These are phyloP conservation scores for Phlyctochytrium planicorne DNA, from an alignment of 192 early-diverging fungal species.

Conservation along the genomic window DNA sequence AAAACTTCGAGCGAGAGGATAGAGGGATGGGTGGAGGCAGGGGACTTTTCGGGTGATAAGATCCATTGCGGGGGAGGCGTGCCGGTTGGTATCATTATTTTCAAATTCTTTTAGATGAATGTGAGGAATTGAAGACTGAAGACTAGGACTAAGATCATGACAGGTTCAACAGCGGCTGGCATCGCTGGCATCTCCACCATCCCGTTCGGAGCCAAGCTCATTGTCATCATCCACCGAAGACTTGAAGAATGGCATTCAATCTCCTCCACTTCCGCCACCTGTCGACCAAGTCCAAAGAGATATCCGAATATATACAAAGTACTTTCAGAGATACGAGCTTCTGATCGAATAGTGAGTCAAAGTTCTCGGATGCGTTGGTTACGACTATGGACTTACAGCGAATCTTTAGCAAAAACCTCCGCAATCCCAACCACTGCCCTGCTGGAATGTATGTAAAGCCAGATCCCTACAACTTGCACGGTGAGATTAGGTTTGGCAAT, in stretches of 20 bases:
- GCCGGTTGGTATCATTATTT: background rate
- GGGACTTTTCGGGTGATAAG: background rate
- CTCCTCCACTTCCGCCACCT: background rate
- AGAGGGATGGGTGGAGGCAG: background rate
- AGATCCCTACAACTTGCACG: slow-evolving; percentile 58
- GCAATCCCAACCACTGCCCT: slow-evolving; percentile 78
- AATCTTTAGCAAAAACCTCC: slow-evolving; percentile 68
- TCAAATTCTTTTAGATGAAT: no score
- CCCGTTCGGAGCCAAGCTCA: background rate
- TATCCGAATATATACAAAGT: slow-evolving; percentile 32
- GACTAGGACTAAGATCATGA: background rate
- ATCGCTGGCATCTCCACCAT: background rate
- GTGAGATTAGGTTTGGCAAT: slow-evolving; percentile 40
- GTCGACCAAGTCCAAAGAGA: slow-evolving; percentile 23
- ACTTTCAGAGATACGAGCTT: slow-evolving; percentile 65
- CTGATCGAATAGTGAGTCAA: slow-evolving; percentile 69
- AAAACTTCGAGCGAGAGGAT: slow-evolving; percentile 9
- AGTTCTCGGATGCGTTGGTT: background rate
- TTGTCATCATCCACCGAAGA: background rate
- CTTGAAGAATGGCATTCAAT: background rate
- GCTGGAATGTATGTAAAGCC: slow-evolving; percentile 88
- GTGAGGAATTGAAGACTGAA: no score
- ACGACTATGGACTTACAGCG: background rate
- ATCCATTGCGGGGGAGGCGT: background rate
- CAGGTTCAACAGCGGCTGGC: background rate